These are phyloP conservation scores for Leccinum uliginosum DNA, from an alignment of 768 basidiomycete genomes.

Conservation along the genomic window DNA sequence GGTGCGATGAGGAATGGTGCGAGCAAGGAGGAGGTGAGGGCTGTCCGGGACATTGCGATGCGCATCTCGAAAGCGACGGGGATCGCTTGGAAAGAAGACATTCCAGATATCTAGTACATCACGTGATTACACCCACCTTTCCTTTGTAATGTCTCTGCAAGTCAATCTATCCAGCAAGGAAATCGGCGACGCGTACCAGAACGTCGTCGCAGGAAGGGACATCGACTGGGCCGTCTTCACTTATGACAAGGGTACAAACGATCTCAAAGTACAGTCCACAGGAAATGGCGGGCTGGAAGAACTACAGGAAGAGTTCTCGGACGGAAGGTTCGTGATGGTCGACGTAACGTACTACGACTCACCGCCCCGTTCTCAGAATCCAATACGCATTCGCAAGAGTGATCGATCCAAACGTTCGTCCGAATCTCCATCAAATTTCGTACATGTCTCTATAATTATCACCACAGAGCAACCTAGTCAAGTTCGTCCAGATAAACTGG, in stretches of 20 bases:
- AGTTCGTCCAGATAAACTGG: slow-evolving; percentile 97
- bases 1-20: slow-evolving; percentile 56
- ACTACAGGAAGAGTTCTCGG: slow-evolving; percentile 90
- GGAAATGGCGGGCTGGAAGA: slow-evolving; percentile 90
- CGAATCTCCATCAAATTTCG: neutral
- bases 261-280: slow-evolving; percentile 81
- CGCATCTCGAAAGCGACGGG: slow-evolving; percentile 46
- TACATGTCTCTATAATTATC: too few species aligned
- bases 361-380: slow-evolving; percentile 50
- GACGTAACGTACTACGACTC: neutral
- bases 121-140: slow-evolving; percentile 11
- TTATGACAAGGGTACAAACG: slow-evolving; percentile 77
- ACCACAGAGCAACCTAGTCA: slow-evolving; percentile 69
- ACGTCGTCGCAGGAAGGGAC: slow-evolving; percentile 59
- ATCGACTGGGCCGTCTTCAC: slow-evolving; percentile 81
- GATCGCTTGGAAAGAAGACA: slow-evolving; percentile 45
- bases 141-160: slow-evolving; percentile 65
- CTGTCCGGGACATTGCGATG: slow-evolving; percentile 53
- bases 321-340: slow-evolving; percentile 63
- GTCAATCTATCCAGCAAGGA: slow-evolving; percentile 74
- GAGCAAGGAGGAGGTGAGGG: slow-evolving; percentile 45
- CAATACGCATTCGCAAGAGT: slow-evolving; percentile 92
- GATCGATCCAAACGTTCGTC: slow-evolving; percentile 73
- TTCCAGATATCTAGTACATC: slow-evolving; percentile 39
- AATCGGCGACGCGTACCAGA: slow-evolving; percentile 68